Conservation (phyloP, 371 early-diverging fungal species). For the Rhizopus arrhizus region DNA sequence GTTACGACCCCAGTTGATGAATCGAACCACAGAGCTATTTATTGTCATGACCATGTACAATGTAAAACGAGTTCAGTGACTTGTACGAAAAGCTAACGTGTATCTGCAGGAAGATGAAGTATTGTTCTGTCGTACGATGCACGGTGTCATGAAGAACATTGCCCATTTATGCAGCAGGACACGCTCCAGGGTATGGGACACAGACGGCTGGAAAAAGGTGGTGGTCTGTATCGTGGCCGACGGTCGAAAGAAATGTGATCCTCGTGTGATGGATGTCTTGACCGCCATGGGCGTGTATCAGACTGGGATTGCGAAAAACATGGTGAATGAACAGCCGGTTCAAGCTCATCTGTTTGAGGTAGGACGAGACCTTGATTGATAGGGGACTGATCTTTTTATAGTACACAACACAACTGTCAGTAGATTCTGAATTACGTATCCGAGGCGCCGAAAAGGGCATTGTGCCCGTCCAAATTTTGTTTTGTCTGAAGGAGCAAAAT, state of each 20-base stretch:
- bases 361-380: not conserved
- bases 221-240: conserved; percentile 85
- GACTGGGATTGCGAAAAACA: conserved; percentile 69
- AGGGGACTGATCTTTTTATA: not conserved
- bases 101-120: conserved; percentile 56
- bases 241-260: conserved; percentile 74
- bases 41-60: conserved; percentile 73
- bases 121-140: conserved; percentile 75
- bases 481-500: conserved; percentile 87
- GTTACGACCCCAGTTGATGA: conserved; percentile 75
- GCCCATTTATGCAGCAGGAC: conserved; percentile 70
- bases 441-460: conserved; percentile 65
- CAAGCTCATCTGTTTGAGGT: conserved; percentile 81
- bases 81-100: not conserved
- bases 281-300: conserved; percentile 73
- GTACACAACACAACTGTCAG: conserved; percentile 83
- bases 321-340: conserved; percentile 60
- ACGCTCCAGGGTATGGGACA: conserved; percentile 67
- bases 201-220: conserved; percentile 81
- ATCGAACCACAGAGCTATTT: conserved; percentile 84
- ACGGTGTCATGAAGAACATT: conserved; percentile 80
- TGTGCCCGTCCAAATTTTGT: conserved; percentile 79
- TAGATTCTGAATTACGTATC: conserved; percentile 69
- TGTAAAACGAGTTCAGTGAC: conserved; percentile 15
- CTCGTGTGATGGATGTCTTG: conserved; percentile 56